These are phyloP conservation scores for Cystofilobasidium macerans DNA, from an alignment of 768 basidiomycete genomes.

Conservation along the genomic window DNA sequence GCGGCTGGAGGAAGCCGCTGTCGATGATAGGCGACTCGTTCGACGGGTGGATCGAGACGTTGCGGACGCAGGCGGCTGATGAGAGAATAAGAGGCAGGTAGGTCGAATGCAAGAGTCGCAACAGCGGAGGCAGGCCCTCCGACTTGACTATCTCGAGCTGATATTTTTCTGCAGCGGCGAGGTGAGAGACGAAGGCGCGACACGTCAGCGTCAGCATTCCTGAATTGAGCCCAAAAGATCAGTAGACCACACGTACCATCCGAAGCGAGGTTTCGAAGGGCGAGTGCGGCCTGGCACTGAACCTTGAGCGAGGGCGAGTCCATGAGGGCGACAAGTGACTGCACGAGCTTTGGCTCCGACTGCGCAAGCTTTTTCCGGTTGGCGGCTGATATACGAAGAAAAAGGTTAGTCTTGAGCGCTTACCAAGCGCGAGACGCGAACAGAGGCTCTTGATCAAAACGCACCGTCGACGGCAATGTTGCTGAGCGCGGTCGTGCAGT, in stretches of 20 bases:
- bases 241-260: slow-evolving; percentile 56
- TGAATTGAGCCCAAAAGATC: background rate
- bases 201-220: background rate
- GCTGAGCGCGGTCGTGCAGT: slow-evolving; percentile 94
- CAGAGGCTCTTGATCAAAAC: too few relatives aligned
- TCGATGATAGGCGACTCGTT: slow-evolving; percentile 99
- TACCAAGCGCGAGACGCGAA: background rate
- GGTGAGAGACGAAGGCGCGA: background rate
- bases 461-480: slow-evolving; percentile 95
- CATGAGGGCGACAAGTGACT: slow-evolving; percentile 89
- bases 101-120: slow-evolving; percentile 88
- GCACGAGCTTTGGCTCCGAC: slow-evolving; percentile 85
- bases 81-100: slow-evolving; percentile 97
- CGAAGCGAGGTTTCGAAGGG: slow-evolving; percentile 88
- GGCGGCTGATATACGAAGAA: slow-evolving; percentile 43
- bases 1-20: slow-evolving; percentile 86
- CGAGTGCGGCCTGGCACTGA: slow-evolving; percentile 94
- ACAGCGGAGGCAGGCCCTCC: slow-evolving; percentile 78
- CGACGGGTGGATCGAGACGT: slow-evolving; percentile 94
- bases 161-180: slow-evolving; percentile 68
- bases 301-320: slow-evolving; percentile 95
- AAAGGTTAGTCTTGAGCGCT: background rate
- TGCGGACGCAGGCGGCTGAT: slow-evolving; percentile 94
- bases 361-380: slow-evolving; percentile 92
- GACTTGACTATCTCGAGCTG: slow-evolving; percentile 96